Evolutionary conservation across 805 yeast species (phyloP), one percentile per base, ranked within the genome.

Genomic region (Nadsonia fulvescens): DNA sequence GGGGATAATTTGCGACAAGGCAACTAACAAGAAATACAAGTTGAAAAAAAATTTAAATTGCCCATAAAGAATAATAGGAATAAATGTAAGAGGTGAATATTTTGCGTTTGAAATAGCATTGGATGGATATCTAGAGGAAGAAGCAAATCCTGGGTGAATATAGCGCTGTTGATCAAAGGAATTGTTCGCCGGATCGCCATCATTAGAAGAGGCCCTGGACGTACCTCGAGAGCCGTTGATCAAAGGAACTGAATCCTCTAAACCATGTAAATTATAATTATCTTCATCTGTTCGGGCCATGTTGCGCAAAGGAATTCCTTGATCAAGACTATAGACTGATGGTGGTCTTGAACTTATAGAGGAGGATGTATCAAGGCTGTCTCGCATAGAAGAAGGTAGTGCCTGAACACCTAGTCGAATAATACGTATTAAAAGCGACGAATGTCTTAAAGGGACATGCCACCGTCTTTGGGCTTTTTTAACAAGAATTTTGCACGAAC

Each of bases 21-120:
- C 96, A 37, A 91, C 98, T 12, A 91, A 43, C 27, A 91, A 54
- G 46, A 89, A 89, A 50, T 89, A 89, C 24, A 89, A 55, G 51
- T 89, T 89, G 62, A 82, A 89, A 52, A 89, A 89, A 49, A 89
- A 86, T 54, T 83, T 82, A 68, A 89, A 89, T 57, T 89, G 99
- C 47, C 86, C 94, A 49, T 77, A 91, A 15, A 89, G 61, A 29
- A 89, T 70, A 22, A 79, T 61, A 3, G 99, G 99, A 6, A 89
- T 52, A 42, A 89, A 89, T 2, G 93, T 70, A 18, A 81, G 46
- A 2, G 89, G 78, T 39, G 78, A 78, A 52, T 89, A 89, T 51
- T 83, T 86, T 12, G 98, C 96, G 50, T 89, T 89, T 24, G 93
- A 77, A 8, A 89, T 65, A 5, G 89, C 78, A 47, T 89, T 89